Evolutionary conservation across 2,329 filamentous ascomycete species (phyloP).

Genomic region (Pestalotiopsis sp.): DNA sequence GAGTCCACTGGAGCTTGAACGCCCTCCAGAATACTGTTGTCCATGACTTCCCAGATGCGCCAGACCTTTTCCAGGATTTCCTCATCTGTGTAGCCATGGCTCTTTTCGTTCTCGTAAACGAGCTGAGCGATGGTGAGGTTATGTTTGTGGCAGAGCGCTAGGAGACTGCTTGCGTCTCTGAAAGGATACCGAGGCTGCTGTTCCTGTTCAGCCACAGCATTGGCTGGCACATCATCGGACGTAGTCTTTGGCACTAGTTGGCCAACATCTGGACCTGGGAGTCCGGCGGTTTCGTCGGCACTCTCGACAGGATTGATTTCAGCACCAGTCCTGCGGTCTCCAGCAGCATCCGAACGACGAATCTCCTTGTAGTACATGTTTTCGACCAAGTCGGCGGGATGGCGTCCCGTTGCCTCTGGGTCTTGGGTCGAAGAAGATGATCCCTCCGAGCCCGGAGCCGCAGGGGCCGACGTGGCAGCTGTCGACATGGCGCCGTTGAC

Average conservation of each 20-base stretch:
- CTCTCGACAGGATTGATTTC: constrained; percentile 42
- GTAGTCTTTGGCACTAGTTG: constrained; percentile 14
- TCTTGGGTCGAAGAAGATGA: constrained; percentile 14
- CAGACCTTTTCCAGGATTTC: constrained; percentile 50
- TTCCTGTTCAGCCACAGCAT: constrained; percentile 21
- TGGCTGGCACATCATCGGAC: constrained; percentile 18
- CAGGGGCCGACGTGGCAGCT: constrained; percentile 29
- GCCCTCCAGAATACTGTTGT: constrained; percentile 51
- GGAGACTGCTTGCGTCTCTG: constrained; percentile 47
- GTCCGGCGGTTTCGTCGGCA: constrained; percentile 20
- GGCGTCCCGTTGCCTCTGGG: constrained; percentile 25
- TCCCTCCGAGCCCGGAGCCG: constrained; percentile 17
- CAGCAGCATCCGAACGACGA: constrained; percentile 46
- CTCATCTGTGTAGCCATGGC: constrained; percentile 51
- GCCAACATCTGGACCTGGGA: constrained; percentile 12
- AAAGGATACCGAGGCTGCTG: constrained; percentile 48
- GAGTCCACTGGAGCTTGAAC: constrained; percentile 47
- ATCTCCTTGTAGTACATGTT: constrained; percentile 58
- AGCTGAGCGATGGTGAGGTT: constrained; percentile 55
- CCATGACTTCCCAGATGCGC: constrained; percentile 56
- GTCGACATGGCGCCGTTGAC: constrained; percentile 53
- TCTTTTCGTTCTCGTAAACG: constrained; percentile 56
- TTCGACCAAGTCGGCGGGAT: constrained; percentile 52
- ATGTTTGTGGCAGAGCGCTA: constrained; percentile 50
- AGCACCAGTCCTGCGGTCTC: constrained; percentile 46